These are phyloP conservation scores for Leccinum subatratum DNA, from an alignment of 1,284 basidiomycete genomes.

Conservation along the genomic window DNA sequence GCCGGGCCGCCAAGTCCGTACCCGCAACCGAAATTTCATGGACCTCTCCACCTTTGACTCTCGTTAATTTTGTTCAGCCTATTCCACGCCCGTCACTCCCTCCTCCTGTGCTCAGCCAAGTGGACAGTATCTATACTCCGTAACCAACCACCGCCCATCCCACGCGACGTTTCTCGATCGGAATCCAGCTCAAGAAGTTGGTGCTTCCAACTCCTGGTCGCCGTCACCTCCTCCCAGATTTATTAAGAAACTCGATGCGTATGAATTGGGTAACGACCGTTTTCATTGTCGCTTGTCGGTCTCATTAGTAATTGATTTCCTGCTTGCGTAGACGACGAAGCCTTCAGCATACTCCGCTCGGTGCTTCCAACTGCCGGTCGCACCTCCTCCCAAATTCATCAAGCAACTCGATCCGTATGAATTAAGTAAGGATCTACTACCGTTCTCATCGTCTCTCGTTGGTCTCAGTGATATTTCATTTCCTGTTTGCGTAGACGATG, in stretches of 20 bases:
- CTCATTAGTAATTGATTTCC: too few relatives aligned
- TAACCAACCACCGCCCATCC: slow-evolving; percentile 28
- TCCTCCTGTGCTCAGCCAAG: background rate
- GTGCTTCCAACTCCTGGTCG: too few relatives aligned
- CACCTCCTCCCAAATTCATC: background rate
- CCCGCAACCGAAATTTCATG: slow-evolving; percentile 23
- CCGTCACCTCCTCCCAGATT: too few relatives aligned
- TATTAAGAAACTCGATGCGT: too few relatives aligned
- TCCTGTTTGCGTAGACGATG: slow-evolving; percentile 25
- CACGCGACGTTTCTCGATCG: background rate
- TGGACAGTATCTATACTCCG: slow-evolving; percentile 17
- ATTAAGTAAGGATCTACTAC: slow-evolving; percentile 16
- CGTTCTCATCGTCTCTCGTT: background rate
- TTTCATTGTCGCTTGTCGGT: too few relatives aligned
- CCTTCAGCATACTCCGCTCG: too few relatives aligned
- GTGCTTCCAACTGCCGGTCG: too few relatives aligned
- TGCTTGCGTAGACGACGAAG: too few relatives aligned
- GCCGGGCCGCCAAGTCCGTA: too few relatives aligned
- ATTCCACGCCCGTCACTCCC: slow-evolving; percentile 20
- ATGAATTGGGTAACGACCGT: too few relatives aligned
- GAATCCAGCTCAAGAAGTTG: too few relatives aligned
- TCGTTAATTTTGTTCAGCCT: slow-evolving; percentile 23
- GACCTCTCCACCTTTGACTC: slow-evolving; percentile 16
- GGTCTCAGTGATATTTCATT: background rate
- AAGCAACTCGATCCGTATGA: slow-evolving; percentile 29